Conservation (phyloP, 1,284 basidiomycete genomes). For the Jaminaea rosea region DNA sequence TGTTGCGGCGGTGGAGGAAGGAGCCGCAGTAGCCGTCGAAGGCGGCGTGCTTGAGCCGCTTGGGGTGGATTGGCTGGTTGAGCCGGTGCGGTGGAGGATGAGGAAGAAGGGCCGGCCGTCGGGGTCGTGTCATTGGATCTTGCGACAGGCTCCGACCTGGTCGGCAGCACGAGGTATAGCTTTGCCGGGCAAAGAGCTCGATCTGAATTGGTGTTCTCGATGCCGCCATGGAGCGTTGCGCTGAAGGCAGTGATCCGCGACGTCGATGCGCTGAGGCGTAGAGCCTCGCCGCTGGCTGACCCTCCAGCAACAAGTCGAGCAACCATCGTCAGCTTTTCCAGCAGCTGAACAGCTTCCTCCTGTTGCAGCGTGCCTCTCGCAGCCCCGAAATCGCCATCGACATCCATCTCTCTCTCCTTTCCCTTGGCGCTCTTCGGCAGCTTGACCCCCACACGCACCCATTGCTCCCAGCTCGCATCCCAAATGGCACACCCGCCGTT, state of each 20-base stretch:
- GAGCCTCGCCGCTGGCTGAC: too few species aligned
- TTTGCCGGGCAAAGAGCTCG: background rate
- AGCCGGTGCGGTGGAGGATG: background rate
- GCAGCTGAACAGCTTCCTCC: background rate
- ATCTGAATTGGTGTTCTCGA: too few species aligned
- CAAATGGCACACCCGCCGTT: slow-evolving; percentile 19
- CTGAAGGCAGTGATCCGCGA: too few species aligned
- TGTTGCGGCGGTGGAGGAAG: background rate
- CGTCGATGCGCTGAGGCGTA: too few species aligned
- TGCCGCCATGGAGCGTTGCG: background rate
- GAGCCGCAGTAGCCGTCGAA: background rate
- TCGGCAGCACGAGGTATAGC: background rate
- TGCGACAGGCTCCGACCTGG: background rate
- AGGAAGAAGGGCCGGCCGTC: background rate
- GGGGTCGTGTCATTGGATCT: background rate
- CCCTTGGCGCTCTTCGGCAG: background rate
- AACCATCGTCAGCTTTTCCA: background rate
- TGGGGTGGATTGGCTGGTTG: too few species aligned
- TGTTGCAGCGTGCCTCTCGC: background rate
- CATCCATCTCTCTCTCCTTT: background rate
- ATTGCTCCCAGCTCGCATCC: slow-evolving; percentile 33
- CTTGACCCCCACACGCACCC: slow-evolving; percentile 4
- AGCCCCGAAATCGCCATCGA: background rate
- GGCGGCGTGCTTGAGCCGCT: background rate
- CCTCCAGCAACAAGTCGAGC: background rate